Conservation (phyloP, 2,329 filamentous ascomycete species). For the Penicillium freii region DNA sequence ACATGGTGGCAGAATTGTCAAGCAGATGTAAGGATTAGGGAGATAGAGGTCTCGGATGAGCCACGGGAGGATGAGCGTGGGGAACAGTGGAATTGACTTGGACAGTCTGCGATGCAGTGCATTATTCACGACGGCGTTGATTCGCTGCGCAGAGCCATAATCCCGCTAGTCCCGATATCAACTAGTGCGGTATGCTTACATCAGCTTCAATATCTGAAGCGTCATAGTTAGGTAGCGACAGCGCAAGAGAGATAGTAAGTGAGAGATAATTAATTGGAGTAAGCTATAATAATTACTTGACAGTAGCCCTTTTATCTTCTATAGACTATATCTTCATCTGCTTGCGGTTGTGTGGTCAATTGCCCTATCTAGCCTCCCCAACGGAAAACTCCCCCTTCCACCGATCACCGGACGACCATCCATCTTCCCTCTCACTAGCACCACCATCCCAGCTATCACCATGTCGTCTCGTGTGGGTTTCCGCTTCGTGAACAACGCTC, state of each 20-base stretch:
- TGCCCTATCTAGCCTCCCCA: conserved; percentile 2
- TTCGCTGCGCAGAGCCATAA: conserved; percentile 21
- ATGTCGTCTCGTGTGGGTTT: conserved; percentile 58
- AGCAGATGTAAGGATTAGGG: conserved; percentile 1
- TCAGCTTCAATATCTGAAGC: conserved; percentile 19
- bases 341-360: conserved; percentile 10
- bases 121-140: conserved; percentile 25
- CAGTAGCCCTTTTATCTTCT: no score
- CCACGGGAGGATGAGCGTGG: conserved; percentile 7
- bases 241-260: background rate
- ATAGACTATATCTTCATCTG: background rate
- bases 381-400: conserved; percentile 22
- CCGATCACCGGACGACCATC: conserved; percentile 23
- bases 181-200: conserved; percentile 27
- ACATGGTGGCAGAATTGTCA: conserved; percentile 60
- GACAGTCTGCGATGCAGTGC: conserved; percentile 11
- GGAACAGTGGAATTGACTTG: conserved; percentile 2
- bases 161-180: conserved; percentile 16
- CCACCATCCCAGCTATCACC: conserved; percentile 20
- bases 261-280: background rate
- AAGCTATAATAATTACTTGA: background rate
- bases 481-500: conserved; percentile 55
- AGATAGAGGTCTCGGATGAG: conserved; percentile 6
- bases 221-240: background rate
- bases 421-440: conserved; percentile 17